These are phyloP conservation scores for Hirsutella rhossiliensis DNA, from an alignment of 2,329 filamentous ascomycete species.

Conservation along the genomic window DNA sequence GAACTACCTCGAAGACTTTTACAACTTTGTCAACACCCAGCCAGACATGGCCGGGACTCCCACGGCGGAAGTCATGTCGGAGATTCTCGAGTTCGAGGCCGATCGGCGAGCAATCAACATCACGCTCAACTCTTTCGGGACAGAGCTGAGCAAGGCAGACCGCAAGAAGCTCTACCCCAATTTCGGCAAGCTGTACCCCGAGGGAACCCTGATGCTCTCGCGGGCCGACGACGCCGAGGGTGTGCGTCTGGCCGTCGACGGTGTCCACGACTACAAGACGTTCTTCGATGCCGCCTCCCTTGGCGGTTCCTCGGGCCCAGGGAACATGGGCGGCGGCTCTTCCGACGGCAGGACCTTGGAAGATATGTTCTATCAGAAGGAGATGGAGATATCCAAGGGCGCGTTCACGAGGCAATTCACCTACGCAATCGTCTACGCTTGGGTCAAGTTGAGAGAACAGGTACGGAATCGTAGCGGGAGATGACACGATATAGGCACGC, in stretches of 20 bases:
- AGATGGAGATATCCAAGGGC: conserved; percentile 95
- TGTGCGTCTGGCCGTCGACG: conserved; percentile 85
- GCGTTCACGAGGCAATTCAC: conserved; percentile 96
- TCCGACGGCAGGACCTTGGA: conserved; percentile 82
- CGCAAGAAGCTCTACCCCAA: conserved; percentile 91
- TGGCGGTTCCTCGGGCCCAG: conserved; percentile 57
- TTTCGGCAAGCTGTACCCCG: conserved; percentile 85
- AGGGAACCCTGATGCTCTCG: conserved; percentile 89
- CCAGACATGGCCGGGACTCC: conserved; percentile 79
- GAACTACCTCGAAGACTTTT: conserved; percentile 97
- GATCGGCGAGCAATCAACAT: conserved; percentile 97
- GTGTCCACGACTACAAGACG: conserved; percentile 82
- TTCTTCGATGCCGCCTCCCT: conserved; percentile 91
- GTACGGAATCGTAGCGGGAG: conserved; percentile 31
- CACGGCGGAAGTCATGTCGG: conserved; percentile 88
- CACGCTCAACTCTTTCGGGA: conserved; percentile 96
- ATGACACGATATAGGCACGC: background rate
- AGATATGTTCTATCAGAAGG: conserved; percentile 97
- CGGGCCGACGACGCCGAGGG: conserved; percentile 91
- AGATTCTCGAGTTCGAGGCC: conserved; percentile 93
- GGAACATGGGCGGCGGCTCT: conserved; percentile 74
- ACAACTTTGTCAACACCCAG: conserved; percentile 85
- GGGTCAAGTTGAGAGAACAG: conserved; percentile 96
- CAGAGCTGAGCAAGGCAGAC: conserved; percentile 85
- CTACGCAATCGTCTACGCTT: conserved; percentile 88